Percentiles rank a stretch among this genome's conserved stretches.
These are phyloP conservation scores for Phalaenopsis hybrid DNA, from an alignment of 116 monocot genomes.

Conservation along the genomic window DNA sequence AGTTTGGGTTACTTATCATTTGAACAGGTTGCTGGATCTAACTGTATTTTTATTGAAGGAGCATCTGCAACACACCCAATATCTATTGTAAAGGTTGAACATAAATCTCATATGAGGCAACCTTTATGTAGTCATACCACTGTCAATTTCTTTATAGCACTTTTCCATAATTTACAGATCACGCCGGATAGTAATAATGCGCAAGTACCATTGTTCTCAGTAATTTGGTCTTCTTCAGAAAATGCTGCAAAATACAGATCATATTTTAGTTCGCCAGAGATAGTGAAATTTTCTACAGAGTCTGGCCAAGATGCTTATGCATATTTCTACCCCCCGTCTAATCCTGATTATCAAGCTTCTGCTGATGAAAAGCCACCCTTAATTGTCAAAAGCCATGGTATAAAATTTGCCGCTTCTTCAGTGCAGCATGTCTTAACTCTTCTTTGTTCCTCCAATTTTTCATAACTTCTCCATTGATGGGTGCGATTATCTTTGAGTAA, in stretches of 20 bases:
- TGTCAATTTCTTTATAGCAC: conserved; percentile 2
- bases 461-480: neutral
- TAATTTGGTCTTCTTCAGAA: conserved; percentile 70
- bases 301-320: conserved; percentile 80
- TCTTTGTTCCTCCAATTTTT: neutral
- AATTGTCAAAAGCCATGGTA: conserved; percentile 82
- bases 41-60: conserved; percentile 63
- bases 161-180: conserved; percentile 37
- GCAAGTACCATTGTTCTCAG: conserved; percentile 33
- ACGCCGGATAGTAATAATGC: conserved; percentile 39
- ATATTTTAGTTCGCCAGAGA: conserved; percentile 72
- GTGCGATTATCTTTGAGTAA: neutral
- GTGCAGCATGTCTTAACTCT: neutral
- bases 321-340: conserved; percentile 80
- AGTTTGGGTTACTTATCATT: neutral
- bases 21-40: conserved; percentile 33
- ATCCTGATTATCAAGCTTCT: conserved; percentile 46
- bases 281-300: conserved; percentile 75
- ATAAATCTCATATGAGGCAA: neutral
- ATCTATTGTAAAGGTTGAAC: conserved; percentile 70
- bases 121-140: neutral
- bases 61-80: conserved; percentile 67
- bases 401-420: neutral
- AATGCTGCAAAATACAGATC: conserved; percentile 36
- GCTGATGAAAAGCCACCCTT: conserved; percentile 82